Evolutionary conservation across 83 land plant genomes (phyloP).

Genomic region (Diphasiastrum complanatum): DNA sequence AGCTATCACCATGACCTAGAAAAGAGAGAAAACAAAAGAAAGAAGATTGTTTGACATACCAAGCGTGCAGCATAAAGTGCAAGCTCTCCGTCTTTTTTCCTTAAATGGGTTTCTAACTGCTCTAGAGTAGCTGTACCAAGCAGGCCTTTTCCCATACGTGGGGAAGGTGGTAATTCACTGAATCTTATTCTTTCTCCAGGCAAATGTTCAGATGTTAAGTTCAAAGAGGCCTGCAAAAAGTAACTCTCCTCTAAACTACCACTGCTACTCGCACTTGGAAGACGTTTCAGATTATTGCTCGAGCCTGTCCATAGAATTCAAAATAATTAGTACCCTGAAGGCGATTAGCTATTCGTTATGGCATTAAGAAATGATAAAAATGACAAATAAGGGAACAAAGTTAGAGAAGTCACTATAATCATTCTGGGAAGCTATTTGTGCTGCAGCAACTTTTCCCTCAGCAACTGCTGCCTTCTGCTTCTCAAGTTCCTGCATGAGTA

Average conservation of each 20-base stretch:
- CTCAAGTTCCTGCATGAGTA: no score
- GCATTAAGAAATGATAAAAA: no score
- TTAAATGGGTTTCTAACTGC: slow-evolving; percentile 61
- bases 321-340: background rate
- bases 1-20: no score
- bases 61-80: slow-evolving; percentile 77
- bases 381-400: no score
- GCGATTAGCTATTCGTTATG: no score
- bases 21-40: no score
- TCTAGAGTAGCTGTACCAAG: slow-evolving; percentile 43
- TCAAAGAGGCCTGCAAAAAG: slow-evolving; percentile 81
- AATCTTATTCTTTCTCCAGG: slow-evolving; percentile 35
- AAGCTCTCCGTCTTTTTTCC: slow-evolving; percentile 93
- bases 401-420: slow-evolving; percentile 21
- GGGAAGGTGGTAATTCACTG: slow-evolving; percentile 43
- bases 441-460: no score
- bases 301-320: slow-evolving; percentile 21
- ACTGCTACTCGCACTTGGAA: slow-evolving; percentile 60
- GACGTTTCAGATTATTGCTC: slow-evolving; percentile 33
- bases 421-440: no score
- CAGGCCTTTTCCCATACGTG: slow-evolving; percentile 59
- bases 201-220: slow-evolving; percentile 48
- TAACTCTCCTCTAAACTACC: slow-evolving; percentile 82
- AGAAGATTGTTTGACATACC: no score
- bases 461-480: no score